These are phyloP conservation scores for Aureobasidium zeae DNA, from an alignment of 2,329 filamentous ascomycete species.

Conservation along the genomic window DNA sequence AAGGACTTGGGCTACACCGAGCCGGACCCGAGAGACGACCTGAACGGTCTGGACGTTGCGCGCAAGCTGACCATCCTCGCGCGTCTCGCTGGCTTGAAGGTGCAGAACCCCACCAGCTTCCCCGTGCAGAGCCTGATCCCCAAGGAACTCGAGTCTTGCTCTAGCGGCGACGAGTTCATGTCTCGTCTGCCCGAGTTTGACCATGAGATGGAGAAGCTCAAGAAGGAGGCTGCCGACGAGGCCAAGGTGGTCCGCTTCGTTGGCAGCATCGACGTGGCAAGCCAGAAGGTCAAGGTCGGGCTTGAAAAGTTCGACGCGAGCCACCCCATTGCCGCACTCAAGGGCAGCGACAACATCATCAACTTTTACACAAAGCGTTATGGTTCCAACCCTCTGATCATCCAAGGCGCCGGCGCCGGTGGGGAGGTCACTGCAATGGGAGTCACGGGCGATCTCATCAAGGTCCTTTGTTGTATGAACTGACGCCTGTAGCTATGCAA, in stretches of 20 bases:
- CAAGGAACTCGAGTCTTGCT: constrained; percentile 66
- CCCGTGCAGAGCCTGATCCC: constrained; percentile 92
- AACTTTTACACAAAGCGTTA: constrained; percentile 97
- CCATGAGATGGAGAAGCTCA: constrained; percentile 77
- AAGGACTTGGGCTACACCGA: constrained; percentile 90
- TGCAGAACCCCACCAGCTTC: constrained; percentile 79
- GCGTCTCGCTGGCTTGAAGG: constrained; percentile 68
- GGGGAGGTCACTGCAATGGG: constrained; percentile 97
- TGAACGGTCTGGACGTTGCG: constrained; percentile 86
- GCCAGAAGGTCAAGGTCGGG: constrained; percentile 78
- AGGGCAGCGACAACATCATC: constrained; percentile 98
- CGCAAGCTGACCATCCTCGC: constrained; percentile 92
- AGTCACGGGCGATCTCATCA: constrained; percentile 85
- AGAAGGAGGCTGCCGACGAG: constrained; percentile 72
- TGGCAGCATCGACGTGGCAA: constrained; percentile 79
- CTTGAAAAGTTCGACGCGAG: constrained; percentile 74
- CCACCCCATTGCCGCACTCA: constrained; percentile 85
- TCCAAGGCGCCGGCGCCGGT: constrained; percentile 86
- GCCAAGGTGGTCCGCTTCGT: constrained; percentile 93
- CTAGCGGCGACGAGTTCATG: constrained; percentile 79
- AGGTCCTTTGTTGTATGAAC: constrained; percentile 64
- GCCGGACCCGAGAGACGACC: constrained; percentile 75
- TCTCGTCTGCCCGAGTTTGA: constrained; percentile 72
- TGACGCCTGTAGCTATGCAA: too few relatives aligned
- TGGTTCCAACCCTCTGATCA: constrained; percentile 78